Conservation (phyloP, 495 filamentous ascomycete species). For the Terfezia claveryi region DNA sequence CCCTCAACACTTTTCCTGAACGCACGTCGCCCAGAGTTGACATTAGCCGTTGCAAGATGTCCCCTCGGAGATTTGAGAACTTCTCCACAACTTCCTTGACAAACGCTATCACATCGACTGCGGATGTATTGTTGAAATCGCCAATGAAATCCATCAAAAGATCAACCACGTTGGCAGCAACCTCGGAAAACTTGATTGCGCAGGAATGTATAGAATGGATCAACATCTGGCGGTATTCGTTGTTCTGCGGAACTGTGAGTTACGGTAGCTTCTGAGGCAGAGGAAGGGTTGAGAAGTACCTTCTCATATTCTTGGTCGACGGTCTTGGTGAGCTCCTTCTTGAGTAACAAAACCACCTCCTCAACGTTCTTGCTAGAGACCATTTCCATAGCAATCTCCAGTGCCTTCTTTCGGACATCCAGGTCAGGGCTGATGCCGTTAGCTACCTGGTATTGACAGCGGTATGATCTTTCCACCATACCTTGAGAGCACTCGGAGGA, state of each 20-base stretch:
- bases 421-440: slow-evolving; percentile 55
- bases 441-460: background rate
- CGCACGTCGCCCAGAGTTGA: slow-evolving; percentile 82
- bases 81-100: slow-evolving; percentile 99
- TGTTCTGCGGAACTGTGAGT: slow-evolving; percentile 37
- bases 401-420: slow-evolving; percentile 81
- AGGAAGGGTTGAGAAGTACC: slow-evolving; percentile 19
- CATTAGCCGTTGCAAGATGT: slow-evolving; percentile 74
- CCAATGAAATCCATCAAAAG: slow-evolving; percentile 99
- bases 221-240: slow-evolving; percentile 82
- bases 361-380: slow-evolving; percentile 97
- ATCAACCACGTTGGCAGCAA: slow-evolving; percentile 88
- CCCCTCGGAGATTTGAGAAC: slow-evolving; percentile 69
- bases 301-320: slow-evolving; percentile 98
- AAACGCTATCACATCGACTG: slow-evolving; percentile 93
- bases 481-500: slow-evolving; percentile 70
- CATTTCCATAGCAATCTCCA: slow-evolving; percentile 87
- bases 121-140: slow-evolving; percentile 91
- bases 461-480: slow-evolving; percentile 3
- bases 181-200: slow-evolving; percentile 96
- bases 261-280: background rate
- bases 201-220: slow-evolving; percentile 96
- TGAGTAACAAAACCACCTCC: slow-evolving; percentile 84
- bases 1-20: slow-evolving; percentile 91
- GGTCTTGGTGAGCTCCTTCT: slow-evolving; percentile 93